Evolutionary conservation across 169 alveolate genomes (phyloP), one percentile per base, ranked within the genome.

Genomic region (Eimeria necatrix): DNA sequence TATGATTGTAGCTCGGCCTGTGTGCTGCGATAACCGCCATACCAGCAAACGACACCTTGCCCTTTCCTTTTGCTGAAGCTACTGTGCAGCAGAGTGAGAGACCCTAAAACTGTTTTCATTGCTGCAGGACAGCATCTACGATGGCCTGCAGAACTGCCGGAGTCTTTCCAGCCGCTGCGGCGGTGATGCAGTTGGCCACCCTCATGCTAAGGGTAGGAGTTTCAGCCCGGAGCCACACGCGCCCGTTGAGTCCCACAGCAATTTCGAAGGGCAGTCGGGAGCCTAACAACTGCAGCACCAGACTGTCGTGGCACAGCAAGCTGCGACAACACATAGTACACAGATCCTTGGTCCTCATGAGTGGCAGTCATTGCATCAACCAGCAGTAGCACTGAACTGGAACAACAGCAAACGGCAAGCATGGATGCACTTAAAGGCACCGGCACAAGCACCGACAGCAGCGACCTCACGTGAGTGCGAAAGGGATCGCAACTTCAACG

Each of bases 121-220:
- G 92, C 80, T 84, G 92, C 5, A 91, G 22, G n/a, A 91, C 51
- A 22, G 95, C 87, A 70, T 91, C 74, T 24, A 91, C 70, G 14
- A 91, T 91, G 24, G 95, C 95, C 71, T 91, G 95, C 81, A 91
- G 49, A 53, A 91, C 83, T 60, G 86, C 90, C 1, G 89, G 90
- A 20, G 51, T 56, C 64, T 70, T 76, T 32, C 95, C 95, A 52
- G 86, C 71, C 60, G 89, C 86, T 24, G 95, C 95, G 4, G 83
- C 71, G 18, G 80, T 48, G 48, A 91, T 76, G 61, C 92, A 84
- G 56, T 91, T 91, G 3, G 78, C 95, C 24, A 61, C 80, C 59
- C 86, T 48, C 52, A 91, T 76, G 84, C 90, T 76, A 56, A 73
- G 68, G n/a, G 84, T 81, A 3, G 81, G 78, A 3, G 73, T 64